Evolutionary conservation across 2,329 filamentous ascomycete genomes (phyloP), one percentile per base, ranked within the genome.

Genomic region (Aspergillus ochraceoroseus): DNA sequence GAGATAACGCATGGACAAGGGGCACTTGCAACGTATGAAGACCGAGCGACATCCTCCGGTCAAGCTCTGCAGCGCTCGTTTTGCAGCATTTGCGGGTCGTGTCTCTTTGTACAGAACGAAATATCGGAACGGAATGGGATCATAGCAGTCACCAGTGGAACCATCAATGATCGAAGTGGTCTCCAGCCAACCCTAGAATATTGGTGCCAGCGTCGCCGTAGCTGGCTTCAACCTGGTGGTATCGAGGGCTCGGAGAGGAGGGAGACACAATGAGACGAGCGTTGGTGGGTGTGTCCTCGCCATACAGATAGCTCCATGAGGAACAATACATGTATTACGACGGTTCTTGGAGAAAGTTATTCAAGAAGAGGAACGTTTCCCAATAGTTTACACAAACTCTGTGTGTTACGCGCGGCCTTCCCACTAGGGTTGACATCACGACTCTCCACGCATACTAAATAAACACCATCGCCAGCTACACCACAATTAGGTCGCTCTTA

Each of bases 21-120:
- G 6, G 11, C 31, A 3, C 15, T 56, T 4, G 47, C 37, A 27
- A 46, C 41, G 9, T 55, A 52, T 23, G 8, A 49, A 2, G 48
- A 52, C 23, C 35, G 31, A 7, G 20, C 14, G 8, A 44, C 46
- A 3, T 33, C 11, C 1, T 48, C 44, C 7, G 43, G 47, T 1
- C 23, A 41, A 11, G 19, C 38, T 2, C 25, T 55, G 12, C 19
- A 46, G 17, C 47, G 51, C 2, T 44, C 47, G 1, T 56, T 56
- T 26, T 56, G 53, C 34, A 38, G 25, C 2, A 45, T 38, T 6
- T 56, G 53, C 22, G 48, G 53, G 12, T 56, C 53, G 0, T 32
- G 9, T 11, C 38, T 43, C 7, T 54, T 32, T 38, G 30, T 43
- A 2, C 14, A 17, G 0, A 42, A 27, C 1, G 43, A 35, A 1